phyloP scores from a whole-genome alignment of 2,329 filamentous ascomycete genomes.

The Ophiognomonia clavigignenti-juglandacearum region DNA sequence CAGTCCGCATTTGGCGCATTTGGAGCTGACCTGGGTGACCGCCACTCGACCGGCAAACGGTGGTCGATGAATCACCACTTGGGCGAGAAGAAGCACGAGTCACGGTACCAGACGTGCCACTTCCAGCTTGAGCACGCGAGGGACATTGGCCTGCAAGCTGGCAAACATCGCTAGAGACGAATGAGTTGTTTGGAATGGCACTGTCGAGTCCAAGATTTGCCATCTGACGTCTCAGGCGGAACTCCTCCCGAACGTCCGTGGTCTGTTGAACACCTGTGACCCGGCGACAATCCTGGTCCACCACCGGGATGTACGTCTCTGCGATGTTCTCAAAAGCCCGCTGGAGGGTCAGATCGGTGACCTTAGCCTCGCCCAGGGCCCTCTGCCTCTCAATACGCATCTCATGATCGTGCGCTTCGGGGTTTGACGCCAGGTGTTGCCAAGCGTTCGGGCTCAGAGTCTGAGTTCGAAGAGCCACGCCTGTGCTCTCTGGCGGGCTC shows the following conservation, averaged over 20 bases:
- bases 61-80: too few species aligned
- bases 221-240: background rate
- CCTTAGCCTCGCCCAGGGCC: background rate
- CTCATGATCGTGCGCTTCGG: background rate
- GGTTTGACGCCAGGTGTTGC: background rate
- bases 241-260: background rate
- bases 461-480: background rate
- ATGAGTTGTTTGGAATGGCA: background rate
- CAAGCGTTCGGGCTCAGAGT: background rate
- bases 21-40: too few species aligned
- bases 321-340: background rate
- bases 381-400: background rate
- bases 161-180: too few species aligned
- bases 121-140: too few species aligned
- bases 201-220: background rate
- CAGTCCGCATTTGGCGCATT: too few species aligned
- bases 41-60: too few species aligned
- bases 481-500: background rate
- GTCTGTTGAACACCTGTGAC: background rate
- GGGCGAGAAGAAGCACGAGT: too few species aligned
- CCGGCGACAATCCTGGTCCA: background rate
- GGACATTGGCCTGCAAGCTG: too few species aligned
- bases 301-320: constrained; percentile 1
- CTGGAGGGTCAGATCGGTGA: background rate
- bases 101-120: too few species aligned